phyloP scores from a whole-genome alignment of 306 rosid genomes.

The Glycine soja region DNA sequence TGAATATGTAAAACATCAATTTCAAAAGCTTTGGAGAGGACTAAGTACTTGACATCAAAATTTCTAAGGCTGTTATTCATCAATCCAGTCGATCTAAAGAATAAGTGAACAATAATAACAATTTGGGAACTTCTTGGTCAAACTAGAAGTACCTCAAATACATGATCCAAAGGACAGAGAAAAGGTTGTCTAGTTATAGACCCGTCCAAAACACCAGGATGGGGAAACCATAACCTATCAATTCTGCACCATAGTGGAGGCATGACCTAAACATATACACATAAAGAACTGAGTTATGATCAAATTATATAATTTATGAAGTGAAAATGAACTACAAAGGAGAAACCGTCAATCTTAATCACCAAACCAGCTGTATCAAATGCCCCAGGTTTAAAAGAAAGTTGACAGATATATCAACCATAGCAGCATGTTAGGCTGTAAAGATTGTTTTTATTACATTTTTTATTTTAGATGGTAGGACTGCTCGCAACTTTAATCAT shows the following conservation, averaged over 20 bases:
- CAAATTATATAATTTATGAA: constrained; percentile 41
- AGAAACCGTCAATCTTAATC: constrained; percentile 25
- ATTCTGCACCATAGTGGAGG: constrained; percentile 99
- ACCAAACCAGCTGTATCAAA: constrained; percentile 26
- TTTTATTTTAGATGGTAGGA: constrained; percentile 17
- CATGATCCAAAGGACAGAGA: constrained; percentile 95
- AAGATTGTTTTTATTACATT: not conserved
- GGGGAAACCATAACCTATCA: constrained; percentile 98
- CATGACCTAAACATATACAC: constrained; percentile 74
- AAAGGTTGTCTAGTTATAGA: constrained; percentile 94
- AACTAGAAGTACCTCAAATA: constrained; percentile 80
- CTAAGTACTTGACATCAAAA: not conserved
- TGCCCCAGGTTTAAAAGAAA: constrained; percentile 6
- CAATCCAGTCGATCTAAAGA: constrained; percentile 14
- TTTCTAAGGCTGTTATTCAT: not conserved
- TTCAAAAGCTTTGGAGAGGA: constrained; percentile 23
- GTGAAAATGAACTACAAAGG: constrained; percentile 39
- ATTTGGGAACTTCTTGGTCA: constrained; percentile 30
- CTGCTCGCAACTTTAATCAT: constrained; percentile 13
- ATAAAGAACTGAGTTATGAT: constrained; percentile 41
- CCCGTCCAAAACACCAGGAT: constrained; percentile 93
- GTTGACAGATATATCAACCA: constrained; percentile 31
- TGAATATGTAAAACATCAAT: not conserved
- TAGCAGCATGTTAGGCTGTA: constrained; percentile 16
- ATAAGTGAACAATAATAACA: constrained; percentile 15